Percentiles rank a stretch among this genome's conserved stretches.
phyloP scores from a whole-genome alignment of 1,139 yeast genomes.

The Candida pseudoviswanathii region DNA sequence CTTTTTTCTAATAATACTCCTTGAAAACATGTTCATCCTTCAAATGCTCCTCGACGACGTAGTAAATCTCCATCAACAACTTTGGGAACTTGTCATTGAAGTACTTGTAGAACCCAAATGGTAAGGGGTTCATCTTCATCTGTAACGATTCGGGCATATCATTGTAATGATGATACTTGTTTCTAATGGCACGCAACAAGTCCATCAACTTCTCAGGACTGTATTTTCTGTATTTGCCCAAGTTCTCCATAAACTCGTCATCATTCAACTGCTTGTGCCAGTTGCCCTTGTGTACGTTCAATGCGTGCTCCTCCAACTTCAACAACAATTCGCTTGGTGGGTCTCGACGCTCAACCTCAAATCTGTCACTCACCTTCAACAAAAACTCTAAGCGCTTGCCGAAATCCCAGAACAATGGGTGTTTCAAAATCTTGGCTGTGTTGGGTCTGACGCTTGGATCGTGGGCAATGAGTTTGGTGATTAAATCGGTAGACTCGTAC shows the following conservation, averaged over 20 bases:
- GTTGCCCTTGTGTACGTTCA: constrained; percentile 57
- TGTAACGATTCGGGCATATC: constrained; percentile 73
- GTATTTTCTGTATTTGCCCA: constrained; percentile 90
- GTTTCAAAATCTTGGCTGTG: constrained; percentile 66
- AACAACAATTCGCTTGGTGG: constrained; percentile 74
- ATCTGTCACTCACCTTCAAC: constrained; percentile 84
- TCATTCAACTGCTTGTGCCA: constrained; percentile 79
- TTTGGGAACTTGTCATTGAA: constrained; percentile 77
- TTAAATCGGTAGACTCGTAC: constrained; percentile 72
- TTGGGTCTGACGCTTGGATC: constrained; percentile 77
- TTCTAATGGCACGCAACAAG: constrained; percentile 82
- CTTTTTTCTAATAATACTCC: constrained; percentile 40
- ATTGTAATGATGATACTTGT: constrained; percentile 90
- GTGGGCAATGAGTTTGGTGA: constrained; percentile 66
- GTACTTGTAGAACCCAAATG: constrained; percentile 79
- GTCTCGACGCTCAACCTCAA: constrained; percentile 84
- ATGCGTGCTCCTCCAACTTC: constrained; percentile 59
- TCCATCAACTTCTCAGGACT: constrained; percentile 80
- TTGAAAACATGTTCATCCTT: constrained; percentile 62
- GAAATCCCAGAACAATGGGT: constrained; percentile 88
- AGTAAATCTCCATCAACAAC: constrained; percentile 74
- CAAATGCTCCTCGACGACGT: constrained; percentile 59
- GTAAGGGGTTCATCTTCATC: constrained; percentile 71
- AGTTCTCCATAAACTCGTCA: constrained; percentile 67
- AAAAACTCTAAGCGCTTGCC: constrained; percentile 79